Evolutionary conservation across 2,329 filamentous ascomycete genomes (phyloP).

Genomic region (Phialophora macrospora): DNA sequence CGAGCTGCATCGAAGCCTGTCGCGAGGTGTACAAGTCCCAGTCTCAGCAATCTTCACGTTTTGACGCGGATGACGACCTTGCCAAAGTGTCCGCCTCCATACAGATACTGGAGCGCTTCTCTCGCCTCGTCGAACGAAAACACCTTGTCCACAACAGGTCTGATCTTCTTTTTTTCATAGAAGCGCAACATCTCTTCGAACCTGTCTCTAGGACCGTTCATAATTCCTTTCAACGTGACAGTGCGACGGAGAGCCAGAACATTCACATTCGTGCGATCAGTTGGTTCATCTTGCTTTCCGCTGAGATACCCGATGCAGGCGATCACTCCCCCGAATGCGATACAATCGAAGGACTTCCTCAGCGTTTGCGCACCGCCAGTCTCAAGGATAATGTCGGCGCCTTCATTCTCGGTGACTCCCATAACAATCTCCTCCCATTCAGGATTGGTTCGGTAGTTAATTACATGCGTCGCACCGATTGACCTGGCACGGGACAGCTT

Average conservation of each 20-base stretch:
- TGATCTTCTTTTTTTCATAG: conserved; percentile 44
- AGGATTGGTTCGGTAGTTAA: conserved; percentile 57
- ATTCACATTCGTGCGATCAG: conserved; percentile 64
- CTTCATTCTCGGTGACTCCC: conserved; percentile 50
- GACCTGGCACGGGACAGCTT: conserved; percentile 51
- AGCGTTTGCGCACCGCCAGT: conserved; percentile 51
- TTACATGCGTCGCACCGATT: conserved; percentile 52
- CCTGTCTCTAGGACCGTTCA: conserved; percentile 66
- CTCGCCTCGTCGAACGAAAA: conserved; percentile 50
- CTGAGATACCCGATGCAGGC: conserved; percentile 33
- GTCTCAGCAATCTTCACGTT: background rate
- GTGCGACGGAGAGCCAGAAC: conserved; percentile 58
- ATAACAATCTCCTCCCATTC: conserved; percentile 55
- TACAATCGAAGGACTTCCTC: conserved; percentile 53
- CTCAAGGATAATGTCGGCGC: conserved; percentile 52
- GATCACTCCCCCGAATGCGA: conserved; percentile 55
- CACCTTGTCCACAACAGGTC: conserved; percentile 48
- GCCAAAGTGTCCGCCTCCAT: conserved; percentile 52
- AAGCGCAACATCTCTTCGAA: conserved; percentile 49
- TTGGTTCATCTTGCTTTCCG: conserved; percentile 37
- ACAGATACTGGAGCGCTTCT: conserved; percentile 51
- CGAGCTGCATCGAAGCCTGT: too few species aligned
- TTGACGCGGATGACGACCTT: conserved; percentile 46
- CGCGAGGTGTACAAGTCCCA: background rate
- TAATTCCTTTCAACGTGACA: conserved; percentile 62